Base-by-base conservation (phyloP, 2,329 filamentous ascomycete genomes). In the Chaetomiaceae sp. region DNA sequence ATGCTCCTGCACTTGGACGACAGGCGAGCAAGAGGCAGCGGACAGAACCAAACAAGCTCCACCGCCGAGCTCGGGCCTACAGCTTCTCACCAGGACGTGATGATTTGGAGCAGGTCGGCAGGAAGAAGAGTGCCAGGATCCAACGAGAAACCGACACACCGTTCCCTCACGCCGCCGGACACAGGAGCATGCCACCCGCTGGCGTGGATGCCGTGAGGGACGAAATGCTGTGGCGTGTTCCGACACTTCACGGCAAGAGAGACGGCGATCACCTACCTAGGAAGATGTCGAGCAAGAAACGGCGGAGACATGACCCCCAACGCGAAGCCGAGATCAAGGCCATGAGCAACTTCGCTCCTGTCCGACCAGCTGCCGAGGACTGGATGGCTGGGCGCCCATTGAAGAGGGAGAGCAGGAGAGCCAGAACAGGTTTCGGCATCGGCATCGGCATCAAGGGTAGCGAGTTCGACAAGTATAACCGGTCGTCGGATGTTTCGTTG, bases 251-350 rank as follows among this genome's bases (percentile, higher is more conserved):
- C 71, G 78, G 76, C 61, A 88, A 85, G 67, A 80, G 81, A 62
- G 77, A 76, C 58, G 77, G 77, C 53, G 77, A 79, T 59, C 81
- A 84, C 47, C 74, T 75, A 25, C 71, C 81, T 47, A 81, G 84
- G 55, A 84, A 85, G 57, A 89, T 84, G 65, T 87, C 87, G 37
- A 91, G 83, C 74, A 95, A 89, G 72, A 92, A 89, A 71, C 82
- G 86, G 63, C 84, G 85, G 64, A 85, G 86, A 61, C 79, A 87
- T 58, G 88, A 95, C 58, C 82, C 83, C 66, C 79, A 87, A 54
- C 81, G 92, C 53, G 91, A 96, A 70, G 89, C 89, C 58, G 90
- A 96, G 71, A 91, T 96, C 65, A 88, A 85, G 66, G 84, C 89
- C 50, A 89, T 96, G 87, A 88, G 83, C 65, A 81, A 83, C 37